phyloP scores from a whole-genome alignment of 2,329 filamentous ascomycete species.

The Hypoxylon sp. region DNA sequence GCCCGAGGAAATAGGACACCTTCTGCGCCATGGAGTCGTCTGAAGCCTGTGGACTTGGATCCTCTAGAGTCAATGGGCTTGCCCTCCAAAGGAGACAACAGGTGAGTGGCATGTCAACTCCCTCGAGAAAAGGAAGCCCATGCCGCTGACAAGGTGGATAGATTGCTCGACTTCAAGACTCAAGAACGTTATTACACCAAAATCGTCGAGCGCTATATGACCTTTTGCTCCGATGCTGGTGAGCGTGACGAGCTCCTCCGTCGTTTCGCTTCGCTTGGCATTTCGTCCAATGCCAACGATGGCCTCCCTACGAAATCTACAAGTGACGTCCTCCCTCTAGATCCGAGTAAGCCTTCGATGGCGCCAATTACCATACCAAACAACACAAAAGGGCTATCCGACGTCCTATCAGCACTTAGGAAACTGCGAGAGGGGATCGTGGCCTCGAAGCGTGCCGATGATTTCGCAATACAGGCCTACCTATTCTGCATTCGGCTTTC shows the following conservation, averaged over 20 bases:
- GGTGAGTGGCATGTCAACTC: slow-evolving; percentile 64
- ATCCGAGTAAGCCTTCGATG: slow-evolving; percentile 41
- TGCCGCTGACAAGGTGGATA: slow-evolving; percentile 53
- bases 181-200: slow-evolving; percentile 90
- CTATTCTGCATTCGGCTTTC: slow-evolving; percentile 90
- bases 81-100: slow-evolving; percentile 90
- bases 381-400: slow-evolving; percentile 76
- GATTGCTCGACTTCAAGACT: slow-evolving; percentile 79
- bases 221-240: slow-evolving; percentile 83
- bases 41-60: slow-evolving; percentile 82
- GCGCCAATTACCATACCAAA: slow-evolving; percentile 48
- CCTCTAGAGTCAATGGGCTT: slow-evolving; percentile 85
- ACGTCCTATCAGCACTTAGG: slow-evolving; percentile 85
- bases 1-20: slow-evolving; percentile 56
- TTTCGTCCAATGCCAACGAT: slow-evolving; percentile 54
- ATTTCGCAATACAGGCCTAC: slow-evolving; percentile 90
- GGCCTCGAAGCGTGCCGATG: slow-evolving; percentile 79
- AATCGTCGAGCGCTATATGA: slow-evolving; percentile 90
- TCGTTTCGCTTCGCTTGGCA: slow-evolving; percentile 77
- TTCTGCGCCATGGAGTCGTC: slow-evolving; percentile 75
- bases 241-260: slow-evolving; percentile 80
- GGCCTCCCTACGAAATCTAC: slow-evolving; percentile 50
- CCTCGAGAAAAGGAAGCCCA: background rate
- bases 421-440: slow-evolving; percentile 94
- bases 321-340: slow-evolving; percentile 21